Conservation (phyloP, 306 rosid species). For the Canavalia ensiformis region DNA sequence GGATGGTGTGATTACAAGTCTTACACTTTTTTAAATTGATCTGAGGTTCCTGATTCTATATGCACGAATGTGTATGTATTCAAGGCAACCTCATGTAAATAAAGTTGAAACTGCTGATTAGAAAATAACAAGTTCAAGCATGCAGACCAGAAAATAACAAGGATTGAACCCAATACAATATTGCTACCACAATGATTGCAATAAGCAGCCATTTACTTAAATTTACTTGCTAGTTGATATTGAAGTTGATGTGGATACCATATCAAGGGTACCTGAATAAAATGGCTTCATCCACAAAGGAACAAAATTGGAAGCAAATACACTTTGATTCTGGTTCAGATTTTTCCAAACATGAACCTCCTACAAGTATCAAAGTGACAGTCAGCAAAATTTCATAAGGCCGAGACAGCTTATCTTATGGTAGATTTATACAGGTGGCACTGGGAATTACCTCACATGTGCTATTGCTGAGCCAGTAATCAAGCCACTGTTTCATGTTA, state of each 20-base stretch:
- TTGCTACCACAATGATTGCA: not conserved
- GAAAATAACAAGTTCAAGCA: constrained; percentile 17
- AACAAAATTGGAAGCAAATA: constrained; percentile 86
- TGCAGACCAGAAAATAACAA: constrained; percentile 5
- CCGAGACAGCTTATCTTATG: constrained; percentile 21
- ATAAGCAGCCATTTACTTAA: constrained; percentile 10
- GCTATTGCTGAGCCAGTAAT: constrained; percentile 73
- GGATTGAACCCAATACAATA: constrained; percentile 15
- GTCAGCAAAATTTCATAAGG: constrained; percentile 40
- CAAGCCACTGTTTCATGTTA: constrained; percentile 85
- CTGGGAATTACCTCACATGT: constrained; percentile 53
- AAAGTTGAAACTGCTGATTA: constrained; percentile 6
- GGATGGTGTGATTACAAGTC: constrained; percentile 1
- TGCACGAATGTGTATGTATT: not conserved
- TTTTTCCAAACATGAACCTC: constrained; percentile 69
- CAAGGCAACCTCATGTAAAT: not conserved
- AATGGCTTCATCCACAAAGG: constrained; percentile 91
- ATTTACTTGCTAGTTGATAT: not conserved
- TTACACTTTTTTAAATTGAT: not conserved
- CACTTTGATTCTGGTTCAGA: constrained; percentile 67
- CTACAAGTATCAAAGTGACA: constrained; percentile 51
- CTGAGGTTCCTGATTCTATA: not conserved
- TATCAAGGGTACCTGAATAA: constrained; percentile 63
- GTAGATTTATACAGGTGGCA: constrained; percentile 8
- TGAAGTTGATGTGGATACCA: constrained; percentile 26